phyloP scores from a whole-genome alignment of 139 green algal genomes.

The Chlamydomonas sphaeroides region DNA sequence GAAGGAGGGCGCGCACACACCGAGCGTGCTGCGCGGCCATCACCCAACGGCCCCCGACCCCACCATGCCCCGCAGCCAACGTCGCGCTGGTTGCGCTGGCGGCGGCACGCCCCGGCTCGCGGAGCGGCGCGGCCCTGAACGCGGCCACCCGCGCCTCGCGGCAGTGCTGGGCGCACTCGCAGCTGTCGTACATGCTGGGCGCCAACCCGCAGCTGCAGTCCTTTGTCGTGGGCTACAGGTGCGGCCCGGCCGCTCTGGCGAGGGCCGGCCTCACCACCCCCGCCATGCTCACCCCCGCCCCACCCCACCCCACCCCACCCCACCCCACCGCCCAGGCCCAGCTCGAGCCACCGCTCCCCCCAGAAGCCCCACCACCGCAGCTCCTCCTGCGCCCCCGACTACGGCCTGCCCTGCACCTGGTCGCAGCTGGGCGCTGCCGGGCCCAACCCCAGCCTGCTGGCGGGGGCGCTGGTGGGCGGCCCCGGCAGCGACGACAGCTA shows the following conservation, averaged over 20 bases:
- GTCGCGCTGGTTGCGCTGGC: constrained; percentile 3
- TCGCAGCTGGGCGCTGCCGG: not conserved
- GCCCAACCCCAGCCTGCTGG: constrained; percentile 20
- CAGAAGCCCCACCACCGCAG: constrained; percentile 22
- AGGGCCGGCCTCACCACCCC: too few species aligned
- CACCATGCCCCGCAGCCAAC: constrained; percentile 34
- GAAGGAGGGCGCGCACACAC: too few species aligned
- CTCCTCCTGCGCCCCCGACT: constrained; percentile 20
- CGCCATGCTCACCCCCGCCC: not conserved
- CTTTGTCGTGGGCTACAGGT: constrained; percentile 31
- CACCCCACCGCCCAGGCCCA: constrained; percentile 1
- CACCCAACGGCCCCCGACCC: too few species aligned
- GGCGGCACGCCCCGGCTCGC: not conserved
- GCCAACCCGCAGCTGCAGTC: constrained; percentile 17
- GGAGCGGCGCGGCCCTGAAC: not conserved
- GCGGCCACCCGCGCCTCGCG: not conserved
- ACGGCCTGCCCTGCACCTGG: constrained; percentile 11
- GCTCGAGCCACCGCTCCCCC: not conserved
- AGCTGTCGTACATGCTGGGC: constrained; percentile 35
- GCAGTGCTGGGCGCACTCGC: constrained; percentile 12
- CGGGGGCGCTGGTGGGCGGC: constrained; percentile 62
- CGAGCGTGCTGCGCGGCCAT: too few species aligned
- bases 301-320: too few species aligned
- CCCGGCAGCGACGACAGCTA: constrained; percentile 46
- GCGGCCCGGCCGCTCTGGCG: too few species aligned